Conservation (phyloP, 371 early-diverging fungal genomes). For the Saksenaea vasiformis region DNA sequence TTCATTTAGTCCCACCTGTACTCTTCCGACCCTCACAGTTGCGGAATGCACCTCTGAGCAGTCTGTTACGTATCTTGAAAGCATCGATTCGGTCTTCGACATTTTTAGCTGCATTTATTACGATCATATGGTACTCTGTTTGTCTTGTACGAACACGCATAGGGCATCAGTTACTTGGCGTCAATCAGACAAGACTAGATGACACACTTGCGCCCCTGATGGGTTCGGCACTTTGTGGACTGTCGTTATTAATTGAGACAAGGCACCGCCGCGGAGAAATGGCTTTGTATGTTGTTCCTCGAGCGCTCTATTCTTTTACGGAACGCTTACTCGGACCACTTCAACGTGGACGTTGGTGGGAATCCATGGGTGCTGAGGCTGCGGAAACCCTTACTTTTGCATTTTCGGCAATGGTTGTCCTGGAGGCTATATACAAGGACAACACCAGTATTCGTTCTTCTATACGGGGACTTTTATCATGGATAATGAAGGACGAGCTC, state of each 20-base stretch:
- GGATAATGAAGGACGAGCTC: slow-evolving; percentile 50
- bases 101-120: slow-evolving; percentile 63
- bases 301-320: slow-evolving; percentile 57
- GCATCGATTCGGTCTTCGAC: slow-evolving; percentile 59
- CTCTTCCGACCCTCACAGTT: slow-evolving; percentile 51
- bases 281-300: slow-evolving; percentile 62
- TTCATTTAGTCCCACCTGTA: slow-evolving; percentile 60
- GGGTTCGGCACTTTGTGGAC: slow-evolving; percentile 61
- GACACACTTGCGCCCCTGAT: slow-evolving; percentile 53
- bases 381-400: slow-evolving; percentile 43
- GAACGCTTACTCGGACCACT: slow-evolving; percentile 50
- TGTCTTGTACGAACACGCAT: slow-evolving; percentile 58
- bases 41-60: slow-evolving; percentile 29
- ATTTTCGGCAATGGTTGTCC: slow-evolving; percentile 34
- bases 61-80: slow-evolving; percentile 43
- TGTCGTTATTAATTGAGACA: slow-evolving; percentile 61
- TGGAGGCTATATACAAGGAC: slow-evolving; percentile 50
- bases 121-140: slow-evolving; percentile 61
- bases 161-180: slow-evolving; percentile 42
- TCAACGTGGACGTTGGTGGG: slow-evolving; percentile 42
- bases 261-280: slow-evolving; percentile 65
- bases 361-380: slow-evolving; percentile 25
- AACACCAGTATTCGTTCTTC: slow-evolving; percentile 52
- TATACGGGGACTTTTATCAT: slow-evolving; percentile 53
- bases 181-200: slow-evolving; percentile 40